A percentile compares a stretch with the other conserved stretches of the same genome.
phyloP scores from a whole-genome alignment of 2,329 filamentous ascomycete species.

The Sarocladiaceae sp. region DNA sequence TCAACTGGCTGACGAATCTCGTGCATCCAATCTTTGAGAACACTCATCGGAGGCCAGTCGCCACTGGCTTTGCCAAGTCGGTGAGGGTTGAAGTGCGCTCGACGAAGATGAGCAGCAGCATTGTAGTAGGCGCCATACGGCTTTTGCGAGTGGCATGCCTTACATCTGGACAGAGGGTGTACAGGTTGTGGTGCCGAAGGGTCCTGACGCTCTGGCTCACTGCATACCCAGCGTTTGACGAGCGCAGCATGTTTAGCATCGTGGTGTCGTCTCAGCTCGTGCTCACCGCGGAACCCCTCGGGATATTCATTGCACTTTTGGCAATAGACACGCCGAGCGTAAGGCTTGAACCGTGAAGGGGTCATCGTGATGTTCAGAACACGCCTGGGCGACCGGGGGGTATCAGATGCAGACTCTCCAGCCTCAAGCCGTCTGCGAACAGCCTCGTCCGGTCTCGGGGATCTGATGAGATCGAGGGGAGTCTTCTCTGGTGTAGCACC shows the following conservation, averaged over 20 bases:
- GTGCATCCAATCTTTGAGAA: conserved; percentile 55
- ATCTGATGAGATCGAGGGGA: conserved; percentile 1
- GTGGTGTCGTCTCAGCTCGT: conserved; percentile 69
- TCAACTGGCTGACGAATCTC: conserved; percentile 49
- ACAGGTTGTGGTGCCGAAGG: conserved; percentile 37
- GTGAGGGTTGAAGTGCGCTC: conserved; percentile 51
- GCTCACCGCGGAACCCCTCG: conserved; percentile 83
- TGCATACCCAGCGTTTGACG: conserved; percentile 51
- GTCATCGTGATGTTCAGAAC: conserved; percentile 36
- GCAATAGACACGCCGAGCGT: conserved; percentile 67
- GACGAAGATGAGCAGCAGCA: conserved; percentile 50
- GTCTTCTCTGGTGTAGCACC: background rate
- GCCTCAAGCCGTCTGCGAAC: background rate
- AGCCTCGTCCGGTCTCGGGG: background rate
- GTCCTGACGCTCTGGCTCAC: conserved; percentile 37
- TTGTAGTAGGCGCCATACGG: conserved; percentile 55
- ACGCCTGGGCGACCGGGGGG: conserved; percentile 30
- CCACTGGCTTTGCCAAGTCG: conserved; percentile 50
- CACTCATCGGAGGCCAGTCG: conserved; percentile 52
- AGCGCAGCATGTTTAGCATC: conserved; percentile 51
- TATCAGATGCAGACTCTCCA: conserved; percentile 12
- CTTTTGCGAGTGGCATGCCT: conserved; percentile 50
- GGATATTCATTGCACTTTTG: conserved; percentile 73
- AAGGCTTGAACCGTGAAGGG: conserved; percentile 26
- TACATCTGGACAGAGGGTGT: conserved; percentile 48